Percentiles rank a stretch among this genome's conserved stretches.
These are phyloP conservation scores for Protomyces arabidopsidicola DNA, from an alignment of 1,139 yeast genomes.

Conservation along the genomic window DNA sequence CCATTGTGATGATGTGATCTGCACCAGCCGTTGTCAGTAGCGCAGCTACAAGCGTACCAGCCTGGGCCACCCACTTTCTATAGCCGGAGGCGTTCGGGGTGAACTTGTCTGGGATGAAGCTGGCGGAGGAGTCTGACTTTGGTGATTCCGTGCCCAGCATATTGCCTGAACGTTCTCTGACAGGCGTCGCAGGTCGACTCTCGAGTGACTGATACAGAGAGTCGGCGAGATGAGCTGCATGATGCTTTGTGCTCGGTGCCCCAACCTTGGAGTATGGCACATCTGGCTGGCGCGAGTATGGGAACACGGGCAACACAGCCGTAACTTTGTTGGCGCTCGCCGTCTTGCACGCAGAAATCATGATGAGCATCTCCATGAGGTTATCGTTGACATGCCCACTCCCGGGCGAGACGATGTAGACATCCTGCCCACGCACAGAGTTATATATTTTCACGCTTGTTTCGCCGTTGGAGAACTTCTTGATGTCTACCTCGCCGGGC, in stretches of 20 bases:
- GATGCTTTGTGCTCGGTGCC: constrained; percentile 47
- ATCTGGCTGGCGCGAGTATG: constrained; percentile 96
- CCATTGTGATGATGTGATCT: constrained; percentile 96
- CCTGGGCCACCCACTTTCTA: constrained; percentile 92
- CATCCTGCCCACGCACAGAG: constrained; percentile 92
- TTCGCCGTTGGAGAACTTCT: constrained; percentile 64
- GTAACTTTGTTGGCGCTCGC: constrained; percentile 95
- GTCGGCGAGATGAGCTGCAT: constrained; percentile 37
- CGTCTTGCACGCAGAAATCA: constrained; percentile 91
- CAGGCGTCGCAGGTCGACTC: constrained; percentile 46
- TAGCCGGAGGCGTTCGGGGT: constrained; percentile 52
- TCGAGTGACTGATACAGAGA: constrained; percentile 46
- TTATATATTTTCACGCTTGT: constrained; percentile 91
- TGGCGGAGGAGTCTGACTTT: constrained; percentile 5
- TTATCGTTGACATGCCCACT: constrained; percentile 85
- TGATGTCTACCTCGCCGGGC: constrained; percentile 53
- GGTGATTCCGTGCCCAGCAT: background rate
- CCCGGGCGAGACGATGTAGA: constrained; percentile 87
- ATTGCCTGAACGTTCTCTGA: constrained; percentile 11
- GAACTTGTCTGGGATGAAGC: constrained; percentile 38
- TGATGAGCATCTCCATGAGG: constrained; percentile 77
- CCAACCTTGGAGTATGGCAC: constrained; percentile 73
- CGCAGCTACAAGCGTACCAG: constrained; percentile 76
- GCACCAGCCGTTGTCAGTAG: constrained; percentile 95
- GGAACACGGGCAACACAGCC: constrained; percentile 91